Conservation (phyloP, 2,329 filamentous ascomycete species). For the Xylariales sp. region DNA sequence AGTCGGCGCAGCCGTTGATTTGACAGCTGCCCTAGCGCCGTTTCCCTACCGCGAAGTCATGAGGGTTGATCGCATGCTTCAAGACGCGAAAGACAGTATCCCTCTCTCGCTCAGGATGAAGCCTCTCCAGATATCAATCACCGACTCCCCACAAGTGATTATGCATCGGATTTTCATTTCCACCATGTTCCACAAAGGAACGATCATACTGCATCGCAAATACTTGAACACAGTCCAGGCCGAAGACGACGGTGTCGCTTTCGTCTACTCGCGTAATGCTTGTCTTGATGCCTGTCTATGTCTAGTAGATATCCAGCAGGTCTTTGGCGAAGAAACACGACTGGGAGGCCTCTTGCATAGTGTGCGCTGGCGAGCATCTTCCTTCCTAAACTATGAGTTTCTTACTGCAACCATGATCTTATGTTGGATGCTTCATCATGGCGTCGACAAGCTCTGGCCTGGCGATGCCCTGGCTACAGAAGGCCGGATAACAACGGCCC, state of each 20-base stretch:
- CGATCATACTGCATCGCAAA: slow-evolving; percentile 25
- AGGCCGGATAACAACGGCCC: slow-evolving; percentile 12
- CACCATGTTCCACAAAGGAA: slow-evolving; percentile 25
- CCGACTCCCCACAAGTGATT: slow-evolving; percentile 23
- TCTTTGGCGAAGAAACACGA: slow-evolving; percentile 22
- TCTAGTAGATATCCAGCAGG: slow-evolving; percentile 26
- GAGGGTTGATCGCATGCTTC: slow-evolving; percentile 24
- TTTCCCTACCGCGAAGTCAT: slow-evolving; percentile 37
- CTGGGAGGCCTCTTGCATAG: slow-evolving; percentile 18
- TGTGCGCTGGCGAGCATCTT: slow-evolving; percentile 26
- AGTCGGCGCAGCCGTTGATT: slow-evolving; percentile 21
- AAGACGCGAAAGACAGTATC: slow-evolving; percentile 24
- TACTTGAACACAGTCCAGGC: slow-evolving; percentile 17
- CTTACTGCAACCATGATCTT: slow-evolving; percentile 26
- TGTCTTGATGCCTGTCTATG: slow-evolving; percentile 25
- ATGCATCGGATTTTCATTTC: slow-evolving; percentile 29
- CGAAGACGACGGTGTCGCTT: not conserved
- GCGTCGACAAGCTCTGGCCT: slow-evolving; percentile 22
- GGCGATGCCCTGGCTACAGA: not conserved
- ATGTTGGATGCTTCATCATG: slow-evolving; percentile 23
- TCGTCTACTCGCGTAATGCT: slow-evolving; percentile 23
- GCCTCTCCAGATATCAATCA: slow-evolving; percentile 16
- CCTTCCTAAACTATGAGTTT: slow-evolving; percentile 22
- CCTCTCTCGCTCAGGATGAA: slow-evolving; percentile 18
- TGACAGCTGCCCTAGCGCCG: slow-evolving; percentile 16